Percentiles rank a stretch among this genome's conserved stretches.
Conservation (phyloP, 768 basidiomycete genomes). For the Termitomyces sp. region DNA sequence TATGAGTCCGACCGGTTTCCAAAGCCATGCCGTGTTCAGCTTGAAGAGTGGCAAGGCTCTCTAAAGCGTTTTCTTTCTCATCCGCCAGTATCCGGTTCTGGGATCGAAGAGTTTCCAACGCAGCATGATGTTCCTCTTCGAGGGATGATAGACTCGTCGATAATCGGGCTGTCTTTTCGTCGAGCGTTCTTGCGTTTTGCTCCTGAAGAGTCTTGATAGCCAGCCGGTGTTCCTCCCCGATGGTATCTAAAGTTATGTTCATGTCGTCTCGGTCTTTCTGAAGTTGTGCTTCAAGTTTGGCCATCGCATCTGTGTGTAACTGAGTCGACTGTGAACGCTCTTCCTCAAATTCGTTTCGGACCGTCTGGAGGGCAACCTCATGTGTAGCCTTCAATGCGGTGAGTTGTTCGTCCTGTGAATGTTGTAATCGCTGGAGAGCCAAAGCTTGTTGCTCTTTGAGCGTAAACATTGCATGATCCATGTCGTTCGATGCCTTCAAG, state of each 20-base stretch:
- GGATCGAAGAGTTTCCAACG: constrained; percentile 23
- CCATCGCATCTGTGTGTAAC: constrained; percentile 32
- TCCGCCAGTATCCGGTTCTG: constrained; percentile 5
- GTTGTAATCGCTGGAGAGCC: constrained; percentile 49
- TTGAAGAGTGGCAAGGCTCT: constrained; percentile 3
- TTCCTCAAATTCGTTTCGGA: constrained; percentile 19
- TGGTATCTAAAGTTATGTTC: constrained; percentile 31
- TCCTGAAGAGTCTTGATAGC: constrained; percentile 29
- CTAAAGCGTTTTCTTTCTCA: constrained; percentile 2
- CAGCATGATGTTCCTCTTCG: constrained; percentile 42
- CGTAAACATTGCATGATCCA: constrained; percentile 39
- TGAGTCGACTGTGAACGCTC: constrained; percentile 23
- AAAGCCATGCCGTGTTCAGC: constrained; percentile 1
- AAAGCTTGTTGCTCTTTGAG: constrained; percentile 52
- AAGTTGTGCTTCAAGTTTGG: constrained; percentile 38
- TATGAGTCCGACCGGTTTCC: not conserved
- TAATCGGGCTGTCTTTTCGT: constrained; percentile 43
- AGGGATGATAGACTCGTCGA: constrained; percentile 39
- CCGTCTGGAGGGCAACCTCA: constrained; percentile 30
- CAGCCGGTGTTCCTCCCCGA: constrained; percentile 29
- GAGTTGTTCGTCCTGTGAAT: constrained; percentile 52
- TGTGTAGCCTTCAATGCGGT: constrained; percentile 44
- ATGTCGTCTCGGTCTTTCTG: constrained; percentile 37
- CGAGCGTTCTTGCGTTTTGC: constrained; percentile 31
- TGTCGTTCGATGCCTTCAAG: constrained; percentile 34